A percentile compares a stretch with the other conserved stretches of the same genome.
These are phyloP conservation scores for Debaryomyces coudertii DNA, from an alignment of 1,139 yeast species.

Conservation along the genomic window DNA sequence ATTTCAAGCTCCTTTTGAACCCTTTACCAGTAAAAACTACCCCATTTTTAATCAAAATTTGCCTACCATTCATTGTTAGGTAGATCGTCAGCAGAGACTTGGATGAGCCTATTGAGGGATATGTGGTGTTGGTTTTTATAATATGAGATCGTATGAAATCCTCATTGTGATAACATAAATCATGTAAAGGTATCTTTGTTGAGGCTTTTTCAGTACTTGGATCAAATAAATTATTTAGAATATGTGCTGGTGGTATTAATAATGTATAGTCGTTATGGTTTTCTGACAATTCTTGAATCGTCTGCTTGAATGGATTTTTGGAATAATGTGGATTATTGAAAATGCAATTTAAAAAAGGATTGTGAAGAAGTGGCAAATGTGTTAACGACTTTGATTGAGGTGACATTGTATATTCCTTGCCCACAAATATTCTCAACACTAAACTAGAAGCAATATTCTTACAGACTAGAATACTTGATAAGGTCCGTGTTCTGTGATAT, in stretches of 20 bases:
- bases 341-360: constrained; percentile 68
- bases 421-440: not conserved
- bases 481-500: not conserved
- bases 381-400: constrained; percentile 12
- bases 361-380: constrained; percentile 49
- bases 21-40: constrained; percentile 59
- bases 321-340: constrained; percentile 66
- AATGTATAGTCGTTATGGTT: constrained; percentile 55
- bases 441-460: not conserved
- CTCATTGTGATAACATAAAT: constrained; percentile 58
- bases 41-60: constrained; percentile 60
- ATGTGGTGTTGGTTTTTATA: constrained; percentile 32
- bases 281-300: constrained; percentile 43
- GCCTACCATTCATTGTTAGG: constrained; percentile 62
- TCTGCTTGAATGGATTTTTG: constrained; percentile 53
- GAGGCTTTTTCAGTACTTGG: constrained; percentile 38
- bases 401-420: constrained; percentile 9
- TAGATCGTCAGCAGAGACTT: constrained; percentile 50
- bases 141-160: constrained; percentile 78
- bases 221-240: constrained; percentile 56
- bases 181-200: constrained; percentile 44
- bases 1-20: constrained; percentile 50
- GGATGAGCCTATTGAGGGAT: constrained; percentile 38
- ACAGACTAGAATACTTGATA: not conserved
- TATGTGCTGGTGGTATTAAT: constrained; percentile 61